Evolutionary conservation across 441 rosid genomes (phyloP), one percentile per base, ranked within the genome.

Genomic region (Adansonia gregorii): DNA sequence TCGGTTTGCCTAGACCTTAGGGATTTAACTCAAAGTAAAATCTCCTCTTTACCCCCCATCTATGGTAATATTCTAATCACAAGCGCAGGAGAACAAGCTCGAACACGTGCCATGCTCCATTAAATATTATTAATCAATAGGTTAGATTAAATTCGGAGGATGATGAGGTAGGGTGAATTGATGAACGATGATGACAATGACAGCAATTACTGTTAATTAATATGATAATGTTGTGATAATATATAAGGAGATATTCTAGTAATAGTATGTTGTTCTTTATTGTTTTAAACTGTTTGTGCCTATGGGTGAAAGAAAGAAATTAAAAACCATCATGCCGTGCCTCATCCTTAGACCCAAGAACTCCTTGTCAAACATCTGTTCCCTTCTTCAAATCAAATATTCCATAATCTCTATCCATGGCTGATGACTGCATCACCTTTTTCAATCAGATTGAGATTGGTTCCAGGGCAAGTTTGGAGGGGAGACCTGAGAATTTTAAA

Each of bases 381-480:
- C 46, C 59, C 8, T 70, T 52, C 15, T 41, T 27, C 54, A 20
- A 66, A 15, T 19, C 22, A 45, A 27, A 31, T 31, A 14, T 31
- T 31, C 4, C 20, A 46, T 78, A 27, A 15, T 64, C 49, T 61
- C 27, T n/a, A 4, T 72, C 22, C 74, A 49, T 41, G 20, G 19
- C 10, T 54, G 43, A 65, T 56, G 46, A 22, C 66, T 48, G 41
- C 39, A 35, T 76, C 45, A 55, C 54, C 27, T 27, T 76, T 73
- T 77, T 65, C 51, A 63, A 80, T 77, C 82, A 90, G 94, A 84
- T 75, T 48, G 85, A 85, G 82, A 80, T 80, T 80, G 83, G 70
- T 61, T 65, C 39, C 49, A 78, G 75, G 68, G 76, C 72, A 67
- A 83, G 79, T 73, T 78, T 81, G 56, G 88, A 85, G 4, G 78